phyloP scores from a whole-genome alignment of 1,139 yeast genomes.

The Kodamaea anthophila region DNA sequence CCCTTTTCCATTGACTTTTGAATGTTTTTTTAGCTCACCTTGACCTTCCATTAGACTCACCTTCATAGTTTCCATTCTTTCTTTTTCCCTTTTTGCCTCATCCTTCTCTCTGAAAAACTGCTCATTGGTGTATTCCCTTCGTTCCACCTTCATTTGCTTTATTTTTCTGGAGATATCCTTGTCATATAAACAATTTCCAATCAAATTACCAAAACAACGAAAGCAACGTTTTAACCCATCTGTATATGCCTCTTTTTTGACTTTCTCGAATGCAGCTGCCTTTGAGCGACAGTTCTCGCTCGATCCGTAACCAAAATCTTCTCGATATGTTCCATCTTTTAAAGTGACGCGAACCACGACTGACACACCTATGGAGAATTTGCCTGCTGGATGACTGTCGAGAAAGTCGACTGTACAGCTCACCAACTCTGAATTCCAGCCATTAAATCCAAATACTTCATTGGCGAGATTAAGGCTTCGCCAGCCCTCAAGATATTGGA shows the following conservation, averaged over 20 bases:
- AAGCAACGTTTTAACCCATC: constrained; percentile 75
- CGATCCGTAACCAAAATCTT: constrained; percentile 78
- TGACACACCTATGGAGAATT: constrained; percentile 59
- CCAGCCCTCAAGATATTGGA: constrained; percentile 78
- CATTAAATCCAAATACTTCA: constrained; percentile 74
- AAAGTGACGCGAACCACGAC: constrained; percentile 67
- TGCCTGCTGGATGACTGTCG: constrained; percentile 52
- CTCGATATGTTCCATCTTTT: constrained; percentile 70
- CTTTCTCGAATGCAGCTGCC: constrained; percentile 73
- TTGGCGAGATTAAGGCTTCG: constrained; percentile 72
- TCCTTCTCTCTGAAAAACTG: constrained; percentile 37
- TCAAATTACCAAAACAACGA: constrained; percentile 72
- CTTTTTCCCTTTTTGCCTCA: constrained; percentile 26
- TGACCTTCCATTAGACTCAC: constrained; percentile 11
- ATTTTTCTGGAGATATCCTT: constrained; percentile 57
- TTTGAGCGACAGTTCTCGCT: constrained; percentile 67
- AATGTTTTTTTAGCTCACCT: neutral
- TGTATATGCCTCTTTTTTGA: constrained; percentile 76
- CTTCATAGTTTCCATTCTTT: constrained; percentile 9
- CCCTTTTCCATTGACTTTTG: neutral
- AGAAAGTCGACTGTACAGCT: constrained; percentile 63
- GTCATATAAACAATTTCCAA: constrained; percentile 77
- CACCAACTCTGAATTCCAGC: constrained; percentile 71
- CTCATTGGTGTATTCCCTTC: constrained; percentile 47
- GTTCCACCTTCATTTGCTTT: constrained; percentile 45